A percentile compares a stretch with the other conserved stretches of the same genome.
phyloP scores from a whole-genome alignment of 345 rosid species.

The Pistacia vera region DNA sequence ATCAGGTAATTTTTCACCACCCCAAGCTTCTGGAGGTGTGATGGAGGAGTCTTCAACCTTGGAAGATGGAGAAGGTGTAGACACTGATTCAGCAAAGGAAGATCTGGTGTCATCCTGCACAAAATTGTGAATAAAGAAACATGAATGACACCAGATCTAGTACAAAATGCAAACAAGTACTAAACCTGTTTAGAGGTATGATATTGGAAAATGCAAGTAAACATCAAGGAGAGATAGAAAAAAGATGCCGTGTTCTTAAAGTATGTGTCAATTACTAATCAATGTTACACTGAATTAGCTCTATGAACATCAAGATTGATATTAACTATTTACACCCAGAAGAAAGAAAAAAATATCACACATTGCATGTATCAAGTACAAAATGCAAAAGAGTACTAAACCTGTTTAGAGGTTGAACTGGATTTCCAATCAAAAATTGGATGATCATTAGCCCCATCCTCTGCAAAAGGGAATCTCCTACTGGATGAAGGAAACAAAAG shows the following conservation, averaged over 20 bases:
- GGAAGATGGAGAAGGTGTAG: conserved; percentile 68
- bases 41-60: conserved; percentile 74
- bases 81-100: conserved; percentile 41
- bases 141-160: neutral
- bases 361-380: conserved; percentile 6
- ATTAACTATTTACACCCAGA: neutral
- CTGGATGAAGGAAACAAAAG: conserved; percentile 64
- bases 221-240: neutral
- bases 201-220: neutral
- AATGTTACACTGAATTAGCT: neutral
- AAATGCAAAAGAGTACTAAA: conserved; percentile 22
- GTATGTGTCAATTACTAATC: neutral
- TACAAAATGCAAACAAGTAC: too few species aligned
- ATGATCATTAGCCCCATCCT: conserved; percentile 64
- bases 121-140: conserved; percentile 3
- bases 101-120: conserved; percentile 66
- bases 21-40: conserved; percentile 99
- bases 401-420: conserved; percentile 75
- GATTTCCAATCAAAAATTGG: conserved; percentile 83
- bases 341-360: conserved; percentile 1
- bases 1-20: conserved; percentile 86
- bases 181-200: too few species aligned
- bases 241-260: neutral
- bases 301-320: neutral
- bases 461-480: conserved; percentile 67